These are phyloP conservation scores for Helminthosporium solani DNA, from an alignment of 2,329 filamentous ascomycete species.

Conservation along the genomic window DNA sequence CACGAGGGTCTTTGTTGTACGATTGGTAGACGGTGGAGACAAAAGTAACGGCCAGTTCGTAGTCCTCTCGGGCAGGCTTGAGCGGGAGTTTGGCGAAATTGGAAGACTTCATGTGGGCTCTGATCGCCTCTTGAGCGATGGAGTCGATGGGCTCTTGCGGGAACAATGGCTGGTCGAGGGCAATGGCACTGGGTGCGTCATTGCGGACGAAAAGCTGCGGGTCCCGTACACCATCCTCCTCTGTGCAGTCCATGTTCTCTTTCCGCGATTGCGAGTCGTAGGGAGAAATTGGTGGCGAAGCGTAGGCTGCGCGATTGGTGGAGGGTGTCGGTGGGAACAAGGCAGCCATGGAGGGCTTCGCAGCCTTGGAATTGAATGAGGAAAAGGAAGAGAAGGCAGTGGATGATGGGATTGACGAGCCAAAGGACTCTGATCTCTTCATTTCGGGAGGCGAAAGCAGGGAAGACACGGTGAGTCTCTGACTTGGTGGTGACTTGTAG, in stretches of 20 bases:
- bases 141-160: conserved; percentile 30
- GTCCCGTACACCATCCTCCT: conserved; percentile 34
- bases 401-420: conserved; percentile 29
- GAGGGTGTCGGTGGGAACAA: conserved; percentile 23
- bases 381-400: conserved; percentile 25
- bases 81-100: conserved; percentile 29
- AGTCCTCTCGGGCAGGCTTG: conserved; percentile 41
- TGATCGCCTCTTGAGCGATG: conserved; percentile 29
- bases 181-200: conserved; percentile 28
- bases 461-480: conserved; percentile 38
- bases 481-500: conserved; percentile 31
- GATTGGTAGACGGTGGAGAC: conserved; percentile 34
- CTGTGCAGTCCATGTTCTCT: conserved; percentile 35
- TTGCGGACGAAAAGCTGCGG: conserved; percentile 39
- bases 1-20: conserved; percentile 45
- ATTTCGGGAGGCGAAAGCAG: conserved; percentile 44
- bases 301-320: conserved; percentile 33
- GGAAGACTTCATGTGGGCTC: conserved; percentile 37
- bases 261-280: conserved; percentile 39
- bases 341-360: conserved; percentile 22
- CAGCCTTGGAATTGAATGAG: conserved; percentile 29
- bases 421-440: conserved; percentile 43
- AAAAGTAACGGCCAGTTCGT: conserved; percentile 37
- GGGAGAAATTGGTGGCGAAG: conserved; percentile 45
- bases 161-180: conserved; percentile 38